phyloP scores from a whole-genome alignment of 306 rosid genomes.

The Cicer bijugum region DNA sequence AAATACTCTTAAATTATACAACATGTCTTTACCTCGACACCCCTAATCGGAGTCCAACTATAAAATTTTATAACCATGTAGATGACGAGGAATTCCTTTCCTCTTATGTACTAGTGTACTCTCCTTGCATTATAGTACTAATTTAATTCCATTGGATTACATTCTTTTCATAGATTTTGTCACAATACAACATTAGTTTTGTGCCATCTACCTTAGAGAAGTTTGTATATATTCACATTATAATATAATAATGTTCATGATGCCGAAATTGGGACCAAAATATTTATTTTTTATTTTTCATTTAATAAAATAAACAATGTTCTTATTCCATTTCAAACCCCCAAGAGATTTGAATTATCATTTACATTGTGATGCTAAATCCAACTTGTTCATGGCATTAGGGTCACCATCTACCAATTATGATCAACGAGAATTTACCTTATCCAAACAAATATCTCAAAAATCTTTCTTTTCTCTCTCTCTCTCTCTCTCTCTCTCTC shows the following conservation, averaged over 20 bases:
- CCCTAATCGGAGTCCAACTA: too few relatives aligned
- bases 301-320: slow-evolving; percentile 43
- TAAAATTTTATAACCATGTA: neutral
- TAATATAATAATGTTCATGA: slow-evolving; percentile 44
- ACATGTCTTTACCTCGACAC: too few relatives aligned
- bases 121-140: slow-evolving; percentile 18
- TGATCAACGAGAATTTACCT: slow-evolving; percentile 67
- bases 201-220: slow-evolving; percentile 45
- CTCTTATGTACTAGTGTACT: slow-evolving; percentile 26
- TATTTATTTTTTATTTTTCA: slow-evolving; percentile 10
- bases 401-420: slow-evolving; percentile 66
- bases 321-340: slow-evolving; percentile 61
- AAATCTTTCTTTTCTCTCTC: slow-evolving; percentile 45
- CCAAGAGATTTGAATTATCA: slow-evolving; percentile 48
- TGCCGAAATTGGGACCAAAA: slow-evolving; percentile 58
- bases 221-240: slow-evolving; percentile 5
- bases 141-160: slow-evolving; percentile 43
- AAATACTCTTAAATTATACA: too few relatives aligned
- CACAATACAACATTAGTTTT: slow-evolving; percentile 25
- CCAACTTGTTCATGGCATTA: slow-evolving; percentile 64
- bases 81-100: slow-evolving; percentile 32
- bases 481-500: slow-evolving; percentile 3
- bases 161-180: slow-evolving; percentile 38
- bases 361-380: slow-evolving; percentile 53
- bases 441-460: slow-evolving; percentile 87